Conservation (phyloP, 768 basidiomycete genomes). For the Hericium coralloides region DNA sequence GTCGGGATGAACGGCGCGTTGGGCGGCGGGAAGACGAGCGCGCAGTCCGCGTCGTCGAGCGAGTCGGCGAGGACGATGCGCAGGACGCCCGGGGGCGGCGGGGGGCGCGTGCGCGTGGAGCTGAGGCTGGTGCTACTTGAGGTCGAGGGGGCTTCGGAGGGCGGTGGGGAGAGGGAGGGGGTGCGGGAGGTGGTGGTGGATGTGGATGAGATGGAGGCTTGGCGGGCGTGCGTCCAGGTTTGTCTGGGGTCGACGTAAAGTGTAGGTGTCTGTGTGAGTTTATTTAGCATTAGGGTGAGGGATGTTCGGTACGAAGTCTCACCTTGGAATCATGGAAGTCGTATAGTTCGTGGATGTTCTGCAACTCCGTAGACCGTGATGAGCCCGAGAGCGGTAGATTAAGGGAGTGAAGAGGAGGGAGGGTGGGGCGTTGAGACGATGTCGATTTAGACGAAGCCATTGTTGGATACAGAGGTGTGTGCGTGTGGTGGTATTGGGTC, state of each 20-base stretch:
- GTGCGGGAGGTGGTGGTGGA: slow-evolving; percentile 6
- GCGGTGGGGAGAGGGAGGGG: slow-evolving; percentile 4
- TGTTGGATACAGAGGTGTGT: not conserved
- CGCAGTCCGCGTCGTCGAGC: slow-evolving; percentile 44
- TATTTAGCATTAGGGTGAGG: too few species aligned
- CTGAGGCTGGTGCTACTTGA: not conserved
- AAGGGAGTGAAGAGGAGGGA: slow-evolving; percentile 10
- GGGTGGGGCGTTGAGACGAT: slow-evolving; percentile 10
- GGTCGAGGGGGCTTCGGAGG: slow-evolving; percentile 4
- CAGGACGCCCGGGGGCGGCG: slow-evolving; percentile 3
- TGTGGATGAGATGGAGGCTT: slow-evolving; percentile 10
- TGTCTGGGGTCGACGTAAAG: not conserved
- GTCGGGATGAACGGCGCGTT: slow-evolving; percentile 15
- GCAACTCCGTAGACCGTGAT: not conserved
- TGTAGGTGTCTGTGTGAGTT: too few species aligned
- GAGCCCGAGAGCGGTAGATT: slow-evolving; percentile 10
- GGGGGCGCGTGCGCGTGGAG: slow-evolving; percentile 9
- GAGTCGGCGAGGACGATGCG: slow-evolving; percentile 16
- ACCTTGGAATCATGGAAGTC: too few species aligned
- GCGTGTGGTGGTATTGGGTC: not conserved
- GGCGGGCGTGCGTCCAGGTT: slow-evolving; percentile 5
- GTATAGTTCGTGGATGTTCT: slow-evolving; percentile 2
- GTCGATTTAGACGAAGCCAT: slow-evolving; percentile 3
- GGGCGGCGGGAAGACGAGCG: slow-evolving; percentile 36
- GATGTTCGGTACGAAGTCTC: too few species aligned